phyloP scores from a whole-genome alignment of 495 filamentous ascomycete species.

The Sporormia fimetaria region DNA sequence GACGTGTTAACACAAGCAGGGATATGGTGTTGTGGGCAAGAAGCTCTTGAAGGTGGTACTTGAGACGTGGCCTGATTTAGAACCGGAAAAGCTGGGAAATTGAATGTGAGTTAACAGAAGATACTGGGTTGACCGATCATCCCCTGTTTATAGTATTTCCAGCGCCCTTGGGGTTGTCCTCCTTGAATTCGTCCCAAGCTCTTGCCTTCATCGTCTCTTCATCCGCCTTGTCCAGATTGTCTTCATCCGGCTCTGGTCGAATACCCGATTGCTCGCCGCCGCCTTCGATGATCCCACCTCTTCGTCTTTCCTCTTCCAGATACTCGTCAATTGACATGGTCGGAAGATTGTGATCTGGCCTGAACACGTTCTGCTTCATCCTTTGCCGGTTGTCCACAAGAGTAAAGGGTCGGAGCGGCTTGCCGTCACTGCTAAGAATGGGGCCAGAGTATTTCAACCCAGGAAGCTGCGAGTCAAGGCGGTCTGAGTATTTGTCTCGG shows the following conservation, averaged over 20 bases:
- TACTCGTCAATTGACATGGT: conserved; percentile 99
- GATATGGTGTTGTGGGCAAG: conserved; percentile 19
- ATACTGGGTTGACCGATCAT: conserved; percentile 13
- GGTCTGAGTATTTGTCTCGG: conserved; percentile 56
- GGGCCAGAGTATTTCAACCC: conserved; percentile 51
- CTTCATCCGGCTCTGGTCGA: conserved; percentile 68
- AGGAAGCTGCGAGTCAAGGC: conserved; percentile 53
- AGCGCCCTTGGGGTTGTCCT: conserved; percentile 63
- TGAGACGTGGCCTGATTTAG: conserved; percentile 24
- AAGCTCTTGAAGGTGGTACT: conserved; percentile 15
- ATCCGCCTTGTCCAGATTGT: conserved; percentile 74
- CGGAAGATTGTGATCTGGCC: conserved; percentile 80
- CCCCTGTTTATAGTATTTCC: conserved; percentile 37
- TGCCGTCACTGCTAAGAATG: conserved; percentile 68
- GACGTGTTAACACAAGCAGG: conserved; percentile 6
- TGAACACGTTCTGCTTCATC: conserved; percentile 73
- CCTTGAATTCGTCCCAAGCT: conserved; percentile 89
- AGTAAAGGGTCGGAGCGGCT: conserved; percentile 85
- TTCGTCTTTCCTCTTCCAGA: conserved; percentile 73
- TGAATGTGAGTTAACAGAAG: not conserved
- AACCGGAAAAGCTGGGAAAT: conserved; percentile 9
- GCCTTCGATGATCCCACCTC: conserved; percentile 86
- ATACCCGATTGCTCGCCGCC: conserved; percentile 70
- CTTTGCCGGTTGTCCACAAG: conserved; percentile 66
- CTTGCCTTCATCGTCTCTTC: conserved; percentile 85